Base-by-base conservation (phyloP, 1,284 basidiomycete genomes). In the Ustilago curta region DNA sequence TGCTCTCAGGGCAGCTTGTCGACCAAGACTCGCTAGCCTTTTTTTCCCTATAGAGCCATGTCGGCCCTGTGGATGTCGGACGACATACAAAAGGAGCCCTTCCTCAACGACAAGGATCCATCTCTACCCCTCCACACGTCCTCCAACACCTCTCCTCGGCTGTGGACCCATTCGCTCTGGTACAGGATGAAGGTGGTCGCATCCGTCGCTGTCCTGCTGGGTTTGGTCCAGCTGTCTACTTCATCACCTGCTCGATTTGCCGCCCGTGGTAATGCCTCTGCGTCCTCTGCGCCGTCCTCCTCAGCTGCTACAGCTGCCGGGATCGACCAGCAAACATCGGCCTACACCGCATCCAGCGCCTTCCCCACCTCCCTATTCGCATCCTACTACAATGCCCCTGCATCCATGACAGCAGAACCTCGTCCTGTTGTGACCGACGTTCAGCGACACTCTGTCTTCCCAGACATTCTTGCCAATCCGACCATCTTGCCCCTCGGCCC, bases 401-500 rank as follows among this genome's bases (percentile, higher is more conserved):
- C 42, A 16, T 70, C 60, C 18, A 69, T 73, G 56, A 76, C 77
- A 18, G 77, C 59, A 16, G 80, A 77, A 55, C 77, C 74, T 16
- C 72, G 74, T 18, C 80, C 82, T 2, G 69, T 75, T 9, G 72
- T 83, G 37, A 77, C 80, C 19, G 71, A 80, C n/a, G 74, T 78
- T 16, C 43, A 42, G 37, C 71, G 76, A 53, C 58, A 71, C 49
- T 29, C 57, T 9, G 81, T 72, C 16, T 83, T 60, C 56, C 39
- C 70, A 12, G 88, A 89, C 72, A 87, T 91, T 69, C 90, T 89
- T 0, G 83, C 81, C 19, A 91, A 92, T 80, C 90, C 90, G 0
- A 90, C 90, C 66, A 88, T 88, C 16, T 87, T 92, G 35, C 91
- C 91, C 5, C 88, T 88, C 2, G 86, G 84, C 88, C 89, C 12